Evolutionary conservation across 345 rosid genomes (phyloP).

Genomic region (Eucalyptus urophylla): DNA sequence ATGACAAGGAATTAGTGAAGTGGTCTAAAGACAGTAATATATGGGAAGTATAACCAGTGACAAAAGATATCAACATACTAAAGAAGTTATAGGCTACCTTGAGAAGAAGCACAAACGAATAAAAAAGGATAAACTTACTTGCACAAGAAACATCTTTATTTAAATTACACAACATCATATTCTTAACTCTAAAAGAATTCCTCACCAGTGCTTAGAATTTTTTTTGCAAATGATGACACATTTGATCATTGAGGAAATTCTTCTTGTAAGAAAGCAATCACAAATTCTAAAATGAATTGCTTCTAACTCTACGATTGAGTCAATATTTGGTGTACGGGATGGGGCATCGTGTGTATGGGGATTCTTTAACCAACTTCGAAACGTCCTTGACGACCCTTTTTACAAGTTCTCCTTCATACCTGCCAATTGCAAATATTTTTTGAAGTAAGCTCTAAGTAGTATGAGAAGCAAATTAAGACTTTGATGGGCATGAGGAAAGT

Average conservation of each 20-base stretch:
- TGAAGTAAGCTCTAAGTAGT: neutral
- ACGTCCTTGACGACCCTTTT: neutral
- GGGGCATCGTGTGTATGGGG: neutral
- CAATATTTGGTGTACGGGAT: neutral
- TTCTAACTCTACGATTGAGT: neutral
- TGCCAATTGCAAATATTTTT: neutral
- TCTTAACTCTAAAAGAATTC: neutral
- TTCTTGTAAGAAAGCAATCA: neutral
- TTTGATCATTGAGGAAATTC: neutral
- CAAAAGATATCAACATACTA: neutral
- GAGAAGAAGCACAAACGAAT: neutral
- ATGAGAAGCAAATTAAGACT: neutral
- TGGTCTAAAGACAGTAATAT: neutral
- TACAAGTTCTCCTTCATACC: neutral
- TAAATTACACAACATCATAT: neutral
- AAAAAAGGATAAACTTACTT: neutral
- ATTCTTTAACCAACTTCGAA: neutral
- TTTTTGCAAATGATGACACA: neutral
- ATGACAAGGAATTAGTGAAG: neutral
- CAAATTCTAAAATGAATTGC: neutral
- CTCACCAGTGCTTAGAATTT: neutral
- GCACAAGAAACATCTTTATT: neutral
- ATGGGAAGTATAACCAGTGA: neutral
- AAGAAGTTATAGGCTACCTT: neutral
- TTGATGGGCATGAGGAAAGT: neutral